A percentile compares a stretch with the other conserved stretches of the same genome.
These are phyloP conservation scores for Themeda triandra DNA, from an alignment of 176 grass and related monocot species.

Conservation along the genomic window DNA sequence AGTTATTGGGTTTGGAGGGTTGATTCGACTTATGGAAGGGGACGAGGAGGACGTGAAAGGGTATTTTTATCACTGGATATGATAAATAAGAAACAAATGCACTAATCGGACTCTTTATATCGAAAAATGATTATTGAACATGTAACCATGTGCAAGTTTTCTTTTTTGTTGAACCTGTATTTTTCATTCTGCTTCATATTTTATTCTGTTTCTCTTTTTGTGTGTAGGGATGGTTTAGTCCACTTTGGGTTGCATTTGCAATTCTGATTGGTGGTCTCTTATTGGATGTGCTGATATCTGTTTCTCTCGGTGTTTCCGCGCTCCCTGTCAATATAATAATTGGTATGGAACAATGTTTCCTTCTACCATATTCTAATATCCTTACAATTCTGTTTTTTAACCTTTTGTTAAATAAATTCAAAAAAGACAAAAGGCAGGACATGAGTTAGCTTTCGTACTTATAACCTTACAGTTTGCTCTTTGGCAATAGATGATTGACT, in stretches of 20 bases:
- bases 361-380: slow-evolving; percentile 1
- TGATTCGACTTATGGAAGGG: slow-evolving; percentile 81
- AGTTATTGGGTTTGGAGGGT: slow-evolving; percentile 99
- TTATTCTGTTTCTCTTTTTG: slow-evolving; percentile 28
- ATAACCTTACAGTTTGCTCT: neutral
- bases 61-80: slow-evolving; percentile 66
- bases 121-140: slow-evolving; percentile 19
- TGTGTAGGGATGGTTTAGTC: slow-evolving; percentile 85
- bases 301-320: slow-evolving; percentile 94
- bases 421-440: neutral
- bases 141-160: slow-evolving; percentile 30
- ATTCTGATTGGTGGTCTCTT: slow-evolving; percentile 97
- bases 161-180: slow-evolving; percentile 6
- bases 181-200: slow-evolving; percentile 35
- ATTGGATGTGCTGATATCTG: slow-evolving; percentile 95
- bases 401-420: slow-evolving; percentile 18
- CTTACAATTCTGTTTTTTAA: slow-evolving; percentile 23
- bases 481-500: neutral
- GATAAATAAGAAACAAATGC: slow-evolving; percentile 37
- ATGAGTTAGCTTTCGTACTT: slow-evolving; percentile 1
- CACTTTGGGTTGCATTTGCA: slow-evolving; percentile 98
- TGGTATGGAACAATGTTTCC: slow-evolving; percentile 49
- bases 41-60: slow-evolving; percentile 72
- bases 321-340: slow-evolving; percentile 98
- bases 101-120: slow-evolving; percentile 28